Conservation (phyloP, 2,329 filamentous ascomycete species). For the Aureobasidium musti region DNA sequence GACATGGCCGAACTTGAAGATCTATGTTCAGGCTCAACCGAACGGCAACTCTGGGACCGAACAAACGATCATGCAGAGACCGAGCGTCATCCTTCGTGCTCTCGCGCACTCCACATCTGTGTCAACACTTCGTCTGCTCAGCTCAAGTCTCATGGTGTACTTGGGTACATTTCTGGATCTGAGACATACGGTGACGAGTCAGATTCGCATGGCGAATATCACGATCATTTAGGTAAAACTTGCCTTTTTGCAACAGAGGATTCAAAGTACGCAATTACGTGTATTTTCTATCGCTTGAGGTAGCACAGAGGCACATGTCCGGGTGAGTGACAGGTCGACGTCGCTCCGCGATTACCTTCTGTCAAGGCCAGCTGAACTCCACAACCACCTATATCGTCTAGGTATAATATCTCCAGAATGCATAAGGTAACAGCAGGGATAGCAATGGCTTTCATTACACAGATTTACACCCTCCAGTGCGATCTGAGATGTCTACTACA, state of each 20-base stretch:
- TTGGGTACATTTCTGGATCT: not conserved
- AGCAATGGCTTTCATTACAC: not conserved
- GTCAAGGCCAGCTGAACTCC: not conserved
- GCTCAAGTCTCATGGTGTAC: not conserved
- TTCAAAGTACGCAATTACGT: not conserved
- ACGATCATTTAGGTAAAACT: not conserved
- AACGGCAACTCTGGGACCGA: not conserved
- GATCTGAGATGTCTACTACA: not conserved
- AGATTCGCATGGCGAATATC: not conserved
- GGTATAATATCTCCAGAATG: not conserved
- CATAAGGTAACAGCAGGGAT: not conserved
- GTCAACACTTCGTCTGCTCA: not conserved
- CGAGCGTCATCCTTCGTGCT: too few species aligned
- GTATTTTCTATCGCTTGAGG: not conserved
- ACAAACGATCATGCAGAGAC: conserved; percentile 8
- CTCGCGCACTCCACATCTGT: not conserved
- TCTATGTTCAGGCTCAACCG: not conserved
- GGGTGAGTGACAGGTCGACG: not conserved
- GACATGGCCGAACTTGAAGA: not conserved
- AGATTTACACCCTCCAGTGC: not conserved
- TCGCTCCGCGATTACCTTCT: not conserved
- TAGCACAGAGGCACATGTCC: conserved; percentile 14
- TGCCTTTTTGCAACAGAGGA: not conserved
- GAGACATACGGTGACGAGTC: not conserved
- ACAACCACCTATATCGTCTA: not conserved